These are phyloP conservation scores for Mycena pura DNA, from an alignment of 768 basidiomycete genomes.

Conservation along the genomic window DNA sequence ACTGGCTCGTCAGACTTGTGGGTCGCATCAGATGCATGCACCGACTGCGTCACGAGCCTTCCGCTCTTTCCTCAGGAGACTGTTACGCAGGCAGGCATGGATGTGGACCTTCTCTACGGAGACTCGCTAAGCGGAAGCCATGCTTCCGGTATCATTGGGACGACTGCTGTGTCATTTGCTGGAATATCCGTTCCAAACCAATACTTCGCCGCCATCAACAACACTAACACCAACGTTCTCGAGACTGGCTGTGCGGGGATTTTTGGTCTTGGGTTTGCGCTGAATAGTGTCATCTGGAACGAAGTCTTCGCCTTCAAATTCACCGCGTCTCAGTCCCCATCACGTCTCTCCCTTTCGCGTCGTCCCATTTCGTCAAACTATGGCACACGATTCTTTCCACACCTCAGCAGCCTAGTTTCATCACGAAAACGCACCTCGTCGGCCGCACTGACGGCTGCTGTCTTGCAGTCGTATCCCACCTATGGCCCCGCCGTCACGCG, in stretches of 20 bases:
- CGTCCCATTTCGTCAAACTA: slow-evolving; percentile 28
- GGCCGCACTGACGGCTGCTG: slow-evolving; percentile 30
- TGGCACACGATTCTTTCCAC: slow-evolving; percentile 38
- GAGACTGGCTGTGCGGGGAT: slow-evolving; percentile 68
- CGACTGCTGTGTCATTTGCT: slow-evolving; percentile 61
- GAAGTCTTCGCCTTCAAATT: slow-evolving; percentile 38
- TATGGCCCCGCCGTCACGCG: slow-evolving; percentile 55
- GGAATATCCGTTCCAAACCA: slow-evolving; percentile 57
- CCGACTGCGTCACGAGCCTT: slow-evolving; percentile 44
- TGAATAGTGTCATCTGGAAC: slow-evolving; percentile 53
- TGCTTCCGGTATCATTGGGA: slow-evolving; percentile 68
- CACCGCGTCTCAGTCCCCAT: slow-evolving; percentile 1
- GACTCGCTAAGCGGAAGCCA: slow-evolving; percentile 76
- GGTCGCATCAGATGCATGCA: slow-evolving; percentile 68
- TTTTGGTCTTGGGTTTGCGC: slow-evolving; percentile 70
- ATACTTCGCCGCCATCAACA: slow-evolving; percentile 69
- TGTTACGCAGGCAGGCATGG: slow-evolving; percentile 55
- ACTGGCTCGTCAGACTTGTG: slow-evolving; percentile 84
- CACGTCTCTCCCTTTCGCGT: slow-evolving; percentile 4
- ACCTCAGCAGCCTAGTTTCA: slow-evolving; percentile 27
- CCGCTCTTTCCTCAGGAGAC: slow-evolving; percentile 58
- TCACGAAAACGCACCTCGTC: slow-evolving; percentile 23
- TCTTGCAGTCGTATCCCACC: slow-evolving; percentile 50
- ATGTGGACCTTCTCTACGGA: slow-evolving; percentile 65
- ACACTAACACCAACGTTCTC: slow-evolving; percentile 69